These are phyloP conservation scores for Puccinia novopanici DNA, from an alignment of 1,284 basidiomycete species.

Conservation along the genomic window DNA sequence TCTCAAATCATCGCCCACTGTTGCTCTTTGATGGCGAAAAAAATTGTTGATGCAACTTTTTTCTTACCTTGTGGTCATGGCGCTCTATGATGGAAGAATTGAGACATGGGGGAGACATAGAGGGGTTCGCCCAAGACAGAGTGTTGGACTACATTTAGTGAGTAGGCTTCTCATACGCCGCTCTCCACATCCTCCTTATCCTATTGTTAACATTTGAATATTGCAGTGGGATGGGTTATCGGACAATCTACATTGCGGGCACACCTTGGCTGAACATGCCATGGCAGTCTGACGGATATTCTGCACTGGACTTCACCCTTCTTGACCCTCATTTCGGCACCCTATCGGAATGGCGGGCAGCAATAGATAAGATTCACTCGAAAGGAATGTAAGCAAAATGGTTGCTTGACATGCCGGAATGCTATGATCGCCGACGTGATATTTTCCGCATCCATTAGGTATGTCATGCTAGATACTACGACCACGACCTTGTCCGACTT, in stretches of 20 bases:
- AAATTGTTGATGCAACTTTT: neutral
- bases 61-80: neutral
- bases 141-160: constrained; percentile 78
- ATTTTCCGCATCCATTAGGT: constrained; percentile 57
- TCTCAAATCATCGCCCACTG: neutral
- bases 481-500: constrained; percentile 86
- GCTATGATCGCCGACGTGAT: neutral
- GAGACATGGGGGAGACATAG: constrained; percentile 80
- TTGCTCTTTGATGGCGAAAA: neutral
- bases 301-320: constrained; percentile 82
- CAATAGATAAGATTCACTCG: constrained; percentile 74
- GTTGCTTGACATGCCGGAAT: neutral
- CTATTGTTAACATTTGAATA: neutral
- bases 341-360: constrained; percentile 71
- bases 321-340: constrained; percentile 87
- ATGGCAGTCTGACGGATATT: constrained; percentile 95
- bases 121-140: constrained; percentile 68
- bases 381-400: constrained; percentile 66
- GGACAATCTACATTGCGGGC: constrained; percentile 81
- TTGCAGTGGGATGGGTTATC: constrained; percentile 72
- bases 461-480: constrained; percentile 86
- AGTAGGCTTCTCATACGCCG: neutral
- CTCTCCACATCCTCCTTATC: neutral
- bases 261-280: constrained; percentile 87
- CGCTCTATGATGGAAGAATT: constrained; percentile 65